Evolutionary conservation across 1,284 basidiomycete genomes (phyloP).

Genomic region (Mycena citricolor): DNA sequence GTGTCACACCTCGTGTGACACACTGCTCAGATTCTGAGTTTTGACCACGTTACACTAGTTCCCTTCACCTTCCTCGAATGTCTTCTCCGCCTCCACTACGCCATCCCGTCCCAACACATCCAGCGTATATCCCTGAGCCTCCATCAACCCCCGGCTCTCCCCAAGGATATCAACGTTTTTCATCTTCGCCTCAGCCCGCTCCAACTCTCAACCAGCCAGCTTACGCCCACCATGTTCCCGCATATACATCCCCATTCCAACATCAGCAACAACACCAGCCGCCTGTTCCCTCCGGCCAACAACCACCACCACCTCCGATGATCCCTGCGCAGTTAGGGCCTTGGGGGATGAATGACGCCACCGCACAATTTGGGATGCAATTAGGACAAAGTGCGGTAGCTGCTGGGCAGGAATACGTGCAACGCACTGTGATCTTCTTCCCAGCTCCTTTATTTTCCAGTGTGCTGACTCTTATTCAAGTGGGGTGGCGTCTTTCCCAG

Average conservation of each 20-base stretch:
- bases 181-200: constrained; percentile 49
- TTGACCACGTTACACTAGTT: too few relatives aligned
- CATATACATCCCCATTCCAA: constrained; percentile 39
- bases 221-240: constrained; percentile 35
- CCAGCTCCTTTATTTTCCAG: constrained; percentile 6
- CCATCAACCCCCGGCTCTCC: constrained; percentile 78
- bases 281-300: too few relatives aligned
- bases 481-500: constrained; percentile 79
- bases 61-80: too few relatives aligned
- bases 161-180: constrained; percentile 74
- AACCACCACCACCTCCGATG: constrained; percentile 29
- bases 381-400: constrained; percentile 90
- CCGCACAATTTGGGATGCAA: constrained; percentile 96
- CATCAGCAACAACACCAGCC: constrained; percentile 33
- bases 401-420: constrained; percentile 94
- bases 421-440: constrained; percentile 75
- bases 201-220: constrained; percentile 34
- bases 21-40: too few relatives aligned
- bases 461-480: constrained; percentile 38
- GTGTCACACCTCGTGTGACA: too few relatives aligned
- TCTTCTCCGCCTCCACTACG: constrained; percentile 78
- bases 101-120: constrained; percentile 89
- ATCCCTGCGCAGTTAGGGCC: constrained; percentile 57
- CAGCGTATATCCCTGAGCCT: constrained; percentile 86
- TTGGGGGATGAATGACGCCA: constrained; percentile 90